A percentile compares a stretch with the other conserved stretches of the same genome.
Evolutionary conservation across 2,329 filamentous ascomycete species (phyloP).

Genomic region (Fusarium citri): DNA sequence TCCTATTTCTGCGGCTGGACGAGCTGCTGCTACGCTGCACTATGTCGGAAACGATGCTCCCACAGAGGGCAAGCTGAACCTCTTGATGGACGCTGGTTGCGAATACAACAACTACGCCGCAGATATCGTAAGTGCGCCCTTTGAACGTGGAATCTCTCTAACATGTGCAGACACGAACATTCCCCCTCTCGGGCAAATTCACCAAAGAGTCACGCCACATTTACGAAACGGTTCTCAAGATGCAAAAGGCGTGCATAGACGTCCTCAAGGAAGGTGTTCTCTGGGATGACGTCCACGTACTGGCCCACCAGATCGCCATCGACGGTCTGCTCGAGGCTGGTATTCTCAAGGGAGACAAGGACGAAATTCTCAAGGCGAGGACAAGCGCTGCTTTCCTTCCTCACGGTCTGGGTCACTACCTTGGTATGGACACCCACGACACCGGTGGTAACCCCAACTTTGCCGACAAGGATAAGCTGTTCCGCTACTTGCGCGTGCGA

Average conservation of each 20-base stretch:
- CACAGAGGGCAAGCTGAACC: conserved; percentile 76
- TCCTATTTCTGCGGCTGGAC: conserved; percentile 84
- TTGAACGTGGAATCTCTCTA: no score
- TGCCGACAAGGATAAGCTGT: conserved; percentile 83
- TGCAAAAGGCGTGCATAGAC: conserved; percentile 83
- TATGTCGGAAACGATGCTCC: conserved; percentile 84
- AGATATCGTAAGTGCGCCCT: conserved; percentile 63
- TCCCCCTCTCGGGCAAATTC: conserved; percentile 81
- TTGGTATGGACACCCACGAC: conserved; percentile 94
- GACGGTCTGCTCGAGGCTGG: conserved; percentile 81
- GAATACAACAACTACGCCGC: conserved; percentile 80
- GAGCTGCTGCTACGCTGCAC: conserved; percentile 85
- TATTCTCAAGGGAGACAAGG: conserved; percentile 74
- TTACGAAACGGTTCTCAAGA: conserved; percentile 85
- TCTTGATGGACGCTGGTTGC: conserved; percentile 86
- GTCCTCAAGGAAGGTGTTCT: conserved; percentile 78
- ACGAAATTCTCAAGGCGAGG: conserved; percentile 80
- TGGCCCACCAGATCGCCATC: conserved; percentile 85
- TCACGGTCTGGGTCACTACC: conserved; percentile 89
- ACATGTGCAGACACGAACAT: conserved; percentile 76
- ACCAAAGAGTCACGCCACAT: conserved; percentile 77
- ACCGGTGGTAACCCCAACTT: conserved; percentile 83
- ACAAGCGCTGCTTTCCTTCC: conserved; percentile 94
- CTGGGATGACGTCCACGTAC: conserved; percentile 85
- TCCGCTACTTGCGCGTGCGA: conserved; percentile 85